Evolutionary conservation across 192 early-diverging fungal genomes (phyloP).

Genomic region (Geranomyces michiganensis): DNA sequence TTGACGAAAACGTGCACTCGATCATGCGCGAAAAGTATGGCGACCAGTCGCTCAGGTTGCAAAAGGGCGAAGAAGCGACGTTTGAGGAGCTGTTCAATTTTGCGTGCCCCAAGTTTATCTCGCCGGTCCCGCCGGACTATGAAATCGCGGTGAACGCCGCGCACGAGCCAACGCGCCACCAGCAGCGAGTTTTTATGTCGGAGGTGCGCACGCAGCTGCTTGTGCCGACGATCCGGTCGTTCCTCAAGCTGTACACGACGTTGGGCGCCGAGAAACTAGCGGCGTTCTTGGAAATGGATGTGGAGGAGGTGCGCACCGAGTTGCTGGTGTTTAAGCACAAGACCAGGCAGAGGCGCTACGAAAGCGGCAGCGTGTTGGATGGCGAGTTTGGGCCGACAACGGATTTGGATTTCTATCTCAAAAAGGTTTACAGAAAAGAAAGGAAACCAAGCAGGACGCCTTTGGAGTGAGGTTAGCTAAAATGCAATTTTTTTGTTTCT

Average conservation of each 20-base stretch:
- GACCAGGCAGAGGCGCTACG: slow-evolving; percentile 87
- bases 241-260: slow-evolving; percentile 94
- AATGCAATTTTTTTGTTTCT: slow-evolving; percentile 76
- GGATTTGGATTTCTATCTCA: slow-evolving; percentile 91
- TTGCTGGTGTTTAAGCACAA: slow-evolving; percentile 94
- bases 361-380: slow-evolving; percentile 75
- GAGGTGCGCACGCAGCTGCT: slow-evolving; percentile 86
- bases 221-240: slow-evolving; percentile 87
- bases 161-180: slow-evolving; percentile 70
- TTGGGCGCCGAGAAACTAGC: slow-evolving; percentile 88
- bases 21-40: slow-evolving; percentile 89
- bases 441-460: too few species aligned
- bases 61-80: slow-evolving; percentile 82
- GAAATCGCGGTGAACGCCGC: slow-evolving; percentile 57
- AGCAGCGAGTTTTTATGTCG: slow-evolving; percentile 82
- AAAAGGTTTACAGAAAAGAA: slow-evolving; percentile 62
- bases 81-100: slow-evolving; percentile 90
- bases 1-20: slow-evolving; percentile 92
- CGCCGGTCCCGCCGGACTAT: slow-evolving; percentile 84
- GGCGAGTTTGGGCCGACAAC: slow-evolving; percentile 81
- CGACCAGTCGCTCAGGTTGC: slow-evolving; percentile 86
- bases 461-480: too few species aligned
- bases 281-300: slow-evolving; percentile 81
- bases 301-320: slow-evolving; percentile 79
- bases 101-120: slow-evolving; percentile 95